phyloP scores from a whole-genome alignment of 164 flowering plant species.

The Platanus orientalis region DNA sequence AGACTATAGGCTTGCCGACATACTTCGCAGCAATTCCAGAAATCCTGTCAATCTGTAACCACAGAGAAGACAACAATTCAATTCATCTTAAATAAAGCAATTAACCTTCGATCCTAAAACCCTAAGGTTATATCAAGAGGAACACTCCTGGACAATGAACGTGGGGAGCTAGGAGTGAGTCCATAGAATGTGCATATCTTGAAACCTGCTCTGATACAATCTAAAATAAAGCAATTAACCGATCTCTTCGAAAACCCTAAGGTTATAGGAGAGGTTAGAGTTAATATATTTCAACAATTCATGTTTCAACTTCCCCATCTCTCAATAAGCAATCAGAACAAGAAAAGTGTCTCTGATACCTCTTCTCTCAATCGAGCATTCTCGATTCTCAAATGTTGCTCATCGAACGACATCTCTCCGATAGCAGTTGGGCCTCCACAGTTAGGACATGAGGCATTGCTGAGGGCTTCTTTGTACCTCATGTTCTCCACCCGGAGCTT shows the following conservation, averaged over 20 bases:
- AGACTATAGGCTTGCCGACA: slow-evolving; percentile 53
- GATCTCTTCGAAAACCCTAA: no score
- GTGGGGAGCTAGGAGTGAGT: no score
- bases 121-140: no score
- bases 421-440: slow-evolving; percentile 76
- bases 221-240: no score
- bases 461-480: slow-evolving; percentile 69
- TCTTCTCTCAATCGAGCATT: slow-evolving; percentile 80
- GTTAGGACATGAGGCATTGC: slow-evolving; percentile 62
- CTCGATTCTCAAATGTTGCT: slow-evolving; percentile 69
- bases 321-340: no score
- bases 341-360: slow-evolving; percentile 25
- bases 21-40: slow-evolving; percentile 73
- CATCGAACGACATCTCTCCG: slow-evolving; percentile 82
- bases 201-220: no score
- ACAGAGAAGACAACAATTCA: background rate
- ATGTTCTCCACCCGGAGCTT: slow-evolving; percentile 75
- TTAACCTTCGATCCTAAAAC: no score
- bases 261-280: no score
- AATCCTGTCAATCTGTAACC: slow-evolving; percentile 56
- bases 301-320: no score
- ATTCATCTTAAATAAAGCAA: background rate
- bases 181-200: no score
- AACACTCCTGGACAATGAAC: no score
- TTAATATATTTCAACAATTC: no score